These are phyloP conservation scores for Penicillium sp. DNA, from an alignment of 2,329 filamentous ascomycete genomes.

Conservation along the genomic window DNA sequence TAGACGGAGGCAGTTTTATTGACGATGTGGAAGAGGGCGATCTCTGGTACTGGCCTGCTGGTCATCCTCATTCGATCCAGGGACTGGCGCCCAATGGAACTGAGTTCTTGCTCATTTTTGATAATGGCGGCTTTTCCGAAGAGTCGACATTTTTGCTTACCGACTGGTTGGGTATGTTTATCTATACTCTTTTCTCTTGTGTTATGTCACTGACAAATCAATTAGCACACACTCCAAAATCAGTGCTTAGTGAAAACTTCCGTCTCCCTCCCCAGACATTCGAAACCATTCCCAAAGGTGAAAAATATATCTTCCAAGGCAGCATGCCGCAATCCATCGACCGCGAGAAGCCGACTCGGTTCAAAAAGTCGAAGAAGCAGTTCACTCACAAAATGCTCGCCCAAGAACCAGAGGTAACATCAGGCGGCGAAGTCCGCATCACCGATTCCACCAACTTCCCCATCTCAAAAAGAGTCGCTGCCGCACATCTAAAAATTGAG, in stretches of 20 bases:
- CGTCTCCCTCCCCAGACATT: slow-evolving; percentile 65
- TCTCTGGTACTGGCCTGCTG: slow-evolving; percentile 73
- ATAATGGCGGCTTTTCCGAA: slow-evolving; percentile 56
- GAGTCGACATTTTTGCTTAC: slow-evolving; percentile 69
- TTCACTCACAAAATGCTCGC: slow-evolving; percentile 68
- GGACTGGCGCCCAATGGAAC: slow-evolving; percentile 62
- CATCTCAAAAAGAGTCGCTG: slow-evolving; percentile 67
- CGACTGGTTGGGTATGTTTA: slow-evolving; percentile 60
- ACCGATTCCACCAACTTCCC: slow-evolving; percentile 70
- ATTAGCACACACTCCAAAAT: slow-evolving; percentile 64
- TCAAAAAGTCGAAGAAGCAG: slow-evolving; percentile 65
- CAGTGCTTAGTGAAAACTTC: slow-evolving; percentile 71
- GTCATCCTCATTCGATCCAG: slow-evolving; percentile 71
- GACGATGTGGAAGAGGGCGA: slow-evolving; percentile 72
- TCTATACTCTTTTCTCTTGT: neutral
- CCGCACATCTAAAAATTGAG: slow-evolving; percentile 65
- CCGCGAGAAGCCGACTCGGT: slow-evolving; percentile 58
- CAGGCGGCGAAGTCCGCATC: slow-evolving; percentile 67
- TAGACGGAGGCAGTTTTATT: slow-evolving; percentile 70
- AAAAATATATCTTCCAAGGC: slow-evolving; percentile 75
- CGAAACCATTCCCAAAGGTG: slow-evolving; percentile 56
- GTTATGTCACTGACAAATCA: neutral
- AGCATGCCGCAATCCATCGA: slow-evolving; percentile 59
- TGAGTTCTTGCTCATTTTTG: slow-evolving; percentile 60
- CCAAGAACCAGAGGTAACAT: slow-evolving; percentile 56